Evolutionary conservation across 139 green algal genomes (phyloP).

Genomic region (Astrephomene gubernaculifera): DNA sequence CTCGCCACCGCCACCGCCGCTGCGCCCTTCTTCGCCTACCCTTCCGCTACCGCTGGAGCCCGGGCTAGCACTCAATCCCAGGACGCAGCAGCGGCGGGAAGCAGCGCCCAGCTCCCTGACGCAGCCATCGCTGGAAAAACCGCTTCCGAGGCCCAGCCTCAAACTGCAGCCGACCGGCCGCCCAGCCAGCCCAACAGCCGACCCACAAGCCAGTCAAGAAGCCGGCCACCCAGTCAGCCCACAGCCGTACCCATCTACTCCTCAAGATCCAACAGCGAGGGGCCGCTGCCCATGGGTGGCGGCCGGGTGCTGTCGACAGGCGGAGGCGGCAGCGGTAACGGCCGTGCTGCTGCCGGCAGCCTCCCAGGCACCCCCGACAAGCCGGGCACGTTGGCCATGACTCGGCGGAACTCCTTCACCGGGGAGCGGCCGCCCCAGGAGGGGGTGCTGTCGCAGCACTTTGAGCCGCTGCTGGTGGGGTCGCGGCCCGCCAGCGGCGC

Average conservation of each 20-base stretch:
- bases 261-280: constrained; percentile 3
- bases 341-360: not conserved
- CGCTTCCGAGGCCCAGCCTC: too few relatives aligned
- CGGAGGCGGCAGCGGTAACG: not conserved
- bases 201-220: too few relatives aligned
- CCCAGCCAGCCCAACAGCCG: too few relatives aligned
- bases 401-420: constrained; percentile 28
- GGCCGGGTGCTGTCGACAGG: constrained; percentile 10
- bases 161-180: too few relatives aligned
- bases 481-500: not conserved
- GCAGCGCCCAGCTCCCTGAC: too few relatives aligned
- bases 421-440: constrained; percentile 1
- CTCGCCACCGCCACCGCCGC: not conserved
- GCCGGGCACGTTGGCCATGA: not conserved
- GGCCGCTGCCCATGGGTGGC: constrained; percentile 7
- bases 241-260: constrained; percentile 16
- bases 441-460: constrained; percentile 14
- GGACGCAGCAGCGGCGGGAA: too few relatives aligned
- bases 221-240: too few relatives aligned
- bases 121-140: too few relatives aligned
- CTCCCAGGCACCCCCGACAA: not conserved
- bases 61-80: too few relatives aligned
- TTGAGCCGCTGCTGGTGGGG: not conserved
- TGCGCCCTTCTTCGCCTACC: not conserved
- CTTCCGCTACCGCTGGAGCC: too few relatives aligned